phyloP scores from a whole-genome alignment of 2,329 filamentous ascomycete genomes.

The Ramichloridium luteum region DNA sequence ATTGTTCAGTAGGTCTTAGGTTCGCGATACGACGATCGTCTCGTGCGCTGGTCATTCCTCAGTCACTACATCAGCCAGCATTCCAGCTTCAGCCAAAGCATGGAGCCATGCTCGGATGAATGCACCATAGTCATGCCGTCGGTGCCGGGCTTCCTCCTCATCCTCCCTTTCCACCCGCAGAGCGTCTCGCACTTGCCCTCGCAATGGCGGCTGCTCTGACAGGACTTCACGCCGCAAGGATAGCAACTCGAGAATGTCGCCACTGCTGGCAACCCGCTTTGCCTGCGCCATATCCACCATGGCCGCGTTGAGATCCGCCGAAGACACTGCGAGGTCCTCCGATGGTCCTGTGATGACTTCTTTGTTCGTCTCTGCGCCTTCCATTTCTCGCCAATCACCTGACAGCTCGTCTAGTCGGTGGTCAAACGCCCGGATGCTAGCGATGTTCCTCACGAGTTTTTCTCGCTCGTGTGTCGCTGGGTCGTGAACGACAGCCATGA shows the following conservation, averaged over 20 bases:
- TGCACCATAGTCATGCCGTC: conserved; percentile 49
- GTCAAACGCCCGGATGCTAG: conserved; percentile 30
- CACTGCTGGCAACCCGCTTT: conserved; percentile 15
- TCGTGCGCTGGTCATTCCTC: too few species aligned
- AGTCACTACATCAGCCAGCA: conserved; percentile 36
- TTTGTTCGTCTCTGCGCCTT: conserved; percentile 15
- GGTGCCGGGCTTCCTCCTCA: conserved; percentile 40
- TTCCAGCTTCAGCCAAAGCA: conserved; percentile 54
- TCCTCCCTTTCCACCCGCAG: conserved; percentile 31
- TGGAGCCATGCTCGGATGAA: conserved; percentile 58
- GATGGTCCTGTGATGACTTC: conserved; percentile 12
- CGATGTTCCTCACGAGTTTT: conserved; percentile 34
- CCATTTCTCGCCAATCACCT: conserved; percentile 34
- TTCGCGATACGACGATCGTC: too few species aligned
- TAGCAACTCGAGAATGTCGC: conserved; percentile 21
- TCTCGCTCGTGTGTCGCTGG: conserved; percentile 41
- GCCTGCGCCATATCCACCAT: conserved; percentile 17
- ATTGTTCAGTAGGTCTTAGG: too few species aligned
- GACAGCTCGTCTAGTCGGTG: conserved; percentile 27
- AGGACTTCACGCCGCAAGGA: conserved; percentile 30
- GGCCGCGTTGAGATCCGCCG: conserved; percentile 24
- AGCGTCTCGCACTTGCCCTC: conserved; percentile 40
- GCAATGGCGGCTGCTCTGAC: conserved; percentile 31
- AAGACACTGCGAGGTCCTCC: conserved; percentile 16
- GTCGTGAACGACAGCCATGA: conserved; percentile 61